These are phyloP conservation scores for Metschnikowia continentalis DNA, from an alignment of 805 yeast species.

Conservation along the genomic window DNA sequence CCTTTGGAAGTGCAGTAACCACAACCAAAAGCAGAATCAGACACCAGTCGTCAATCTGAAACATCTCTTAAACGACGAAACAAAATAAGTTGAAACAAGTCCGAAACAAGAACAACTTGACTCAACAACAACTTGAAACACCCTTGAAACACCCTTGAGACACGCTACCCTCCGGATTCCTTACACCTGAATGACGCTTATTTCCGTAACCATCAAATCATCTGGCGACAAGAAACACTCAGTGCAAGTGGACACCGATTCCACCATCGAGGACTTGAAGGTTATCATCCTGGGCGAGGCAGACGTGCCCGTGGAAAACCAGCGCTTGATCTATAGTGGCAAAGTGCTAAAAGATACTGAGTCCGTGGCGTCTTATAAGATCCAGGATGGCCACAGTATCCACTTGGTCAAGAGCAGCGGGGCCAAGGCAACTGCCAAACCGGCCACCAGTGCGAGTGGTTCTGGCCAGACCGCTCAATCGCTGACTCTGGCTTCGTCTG, in stretches of 20 bases:
- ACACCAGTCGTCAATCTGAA: too few species aligned
- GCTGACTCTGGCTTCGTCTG: neutral
- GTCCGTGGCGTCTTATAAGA: constrained; percentile 67
- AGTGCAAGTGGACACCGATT: constrained; percentile 47
- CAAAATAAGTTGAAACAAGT: too few species aligned
- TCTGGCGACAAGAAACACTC: constrained; percentile 81
- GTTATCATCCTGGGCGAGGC: constrained; percentile 55
- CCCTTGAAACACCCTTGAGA: too few species aligned
- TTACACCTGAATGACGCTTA: constrained; percentile 19
- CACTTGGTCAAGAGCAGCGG: constrained; percentile 78
- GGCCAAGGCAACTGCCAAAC: constrained; percentile 19
- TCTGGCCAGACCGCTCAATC: neutral
- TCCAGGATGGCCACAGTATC: constrained; percentile 80
- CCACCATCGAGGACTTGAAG: constrained; percentile 68
- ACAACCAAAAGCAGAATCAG: too few species aligned
- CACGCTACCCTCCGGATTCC: too few species aligned
- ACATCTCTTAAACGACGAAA: too few species aligned
- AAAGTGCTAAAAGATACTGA: constrained; percentile 86
- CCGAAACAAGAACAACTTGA: too few species aligned
- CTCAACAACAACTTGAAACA: too few species aligned
- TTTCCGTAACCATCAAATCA: constrained; percentile 35
- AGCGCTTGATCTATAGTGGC: constrained; percentile 89
- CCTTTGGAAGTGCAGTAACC: too few species aligned
- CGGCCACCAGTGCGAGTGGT: constrained; percentile 15
- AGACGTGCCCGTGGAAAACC: constrained; percentile 70